Base-by-base conservation (phyloP, 2,329 filamentous ascomycete genomes). In the Lachnellula suecica region DNA sequence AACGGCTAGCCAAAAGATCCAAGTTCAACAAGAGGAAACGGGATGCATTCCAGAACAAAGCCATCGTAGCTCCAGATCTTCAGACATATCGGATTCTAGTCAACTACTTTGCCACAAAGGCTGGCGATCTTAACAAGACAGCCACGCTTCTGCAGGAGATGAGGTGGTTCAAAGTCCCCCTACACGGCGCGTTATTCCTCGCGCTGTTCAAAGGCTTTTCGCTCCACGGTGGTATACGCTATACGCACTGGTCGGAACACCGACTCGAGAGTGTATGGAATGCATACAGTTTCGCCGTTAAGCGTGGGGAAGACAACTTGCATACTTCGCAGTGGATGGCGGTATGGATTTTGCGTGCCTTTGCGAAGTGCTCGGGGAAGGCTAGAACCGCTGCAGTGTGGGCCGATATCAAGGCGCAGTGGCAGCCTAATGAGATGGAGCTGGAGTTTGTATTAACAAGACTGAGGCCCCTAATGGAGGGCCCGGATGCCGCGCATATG, bases 161-260 rank as follows among this genome's bases (percentile, higher is more conserved):
- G 91, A 82, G 81, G 51, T 72, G 74, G 34, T 84, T 85, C 59
- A 72, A 78, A 3, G 76, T 96, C 3, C 81, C 84, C 0, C 73
- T 93, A 15, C 84, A 93, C 55, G 88, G 87, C 5, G 81, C 87
- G 52, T 81, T 96, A 22, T 97, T 93, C 64, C 75, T 94, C 34
- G 79, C 87, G 7, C 75, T 97, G 3, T 89, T 97, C 71, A 87
- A 90, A 62, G 91, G 89, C 0, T 99, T 97, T 66, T 77, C 79
- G 27, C 69, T 74, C 2, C 86, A 96, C 64, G 93, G 92, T 10
- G 84, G 83, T 23, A 70, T 78, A 17, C 72, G 75, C 22, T 74
- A 84, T 57, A 84, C 85, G 0, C 77, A 82, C 11, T 99, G 94
- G 93, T 90, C 83, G 24, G 73, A 76, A 25, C 71, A 79, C 58